Conservation (phyloP, 768 basidiomycete genomes). For the Lactarius evosmus region DNA sequence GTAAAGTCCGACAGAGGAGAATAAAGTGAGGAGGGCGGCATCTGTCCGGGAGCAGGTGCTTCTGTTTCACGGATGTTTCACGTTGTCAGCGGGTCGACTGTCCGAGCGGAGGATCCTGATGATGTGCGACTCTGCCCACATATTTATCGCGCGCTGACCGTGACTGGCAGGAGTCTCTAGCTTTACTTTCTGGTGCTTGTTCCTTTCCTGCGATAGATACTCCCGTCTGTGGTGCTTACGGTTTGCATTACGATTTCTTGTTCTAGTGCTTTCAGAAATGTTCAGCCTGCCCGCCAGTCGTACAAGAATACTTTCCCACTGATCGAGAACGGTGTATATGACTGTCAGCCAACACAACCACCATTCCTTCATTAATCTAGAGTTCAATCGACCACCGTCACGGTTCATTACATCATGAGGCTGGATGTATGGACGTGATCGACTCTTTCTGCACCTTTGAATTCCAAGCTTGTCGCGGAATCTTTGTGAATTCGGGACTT, state of each 20-base stretch:
- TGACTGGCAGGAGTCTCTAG: background rate
- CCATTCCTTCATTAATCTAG: background rate
- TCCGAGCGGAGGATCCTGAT: background rate
- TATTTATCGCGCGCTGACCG: background rate
- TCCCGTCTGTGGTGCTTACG: background rate
- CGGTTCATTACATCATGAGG: constrained; percentile 18
- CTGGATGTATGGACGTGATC: constrained; percentile 10
- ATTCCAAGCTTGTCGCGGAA: constrained; percentile 11
- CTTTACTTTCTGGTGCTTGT: background rate
- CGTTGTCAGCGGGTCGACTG: background rate
- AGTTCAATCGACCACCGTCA: background rate
- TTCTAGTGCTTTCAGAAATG: background rate
- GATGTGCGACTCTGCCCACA: background rate
- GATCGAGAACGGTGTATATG: background rate
- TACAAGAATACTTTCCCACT: background rate
- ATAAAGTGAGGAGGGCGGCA: background rate
- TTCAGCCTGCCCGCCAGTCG: background rate
- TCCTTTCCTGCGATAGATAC: background rate
- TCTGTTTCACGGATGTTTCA: background rate
- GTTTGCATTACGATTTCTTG: constrained; percentile 1
- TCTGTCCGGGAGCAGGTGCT: background rate
- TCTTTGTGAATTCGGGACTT: background rate
- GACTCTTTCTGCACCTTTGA: constrained; percentile 7
- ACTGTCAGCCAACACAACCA: background rate
- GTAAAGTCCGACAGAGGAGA: background rate